Conservation (phyloP, 169 alveolate genomes). For the Besnoitia besnoiti region DNA sequence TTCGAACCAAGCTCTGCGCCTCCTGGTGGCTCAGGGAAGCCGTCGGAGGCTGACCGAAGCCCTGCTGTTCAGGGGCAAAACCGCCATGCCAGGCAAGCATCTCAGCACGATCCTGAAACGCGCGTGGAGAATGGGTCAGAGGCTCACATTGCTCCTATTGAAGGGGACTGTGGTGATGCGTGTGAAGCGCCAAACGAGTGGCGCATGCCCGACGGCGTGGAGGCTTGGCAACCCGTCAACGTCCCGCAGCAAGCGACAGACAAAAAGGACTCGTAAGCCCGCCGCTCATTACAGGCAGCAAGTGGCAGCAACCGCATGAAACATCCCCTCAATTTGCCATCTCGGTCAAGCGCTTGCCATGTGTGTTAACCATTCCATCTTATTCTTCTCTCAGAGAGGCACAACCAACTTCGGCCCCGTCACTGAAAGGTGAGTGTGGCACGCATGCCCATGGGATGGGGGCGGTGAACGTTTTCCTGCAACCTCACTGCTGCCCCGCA, state of each 20-base stretch:
- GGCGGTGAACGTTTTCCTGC: too few species aligned
- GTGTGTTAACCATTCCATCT: too few species aligned
- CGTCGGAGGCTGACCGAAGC: background rate
- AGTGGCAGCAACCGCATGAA: too few species aligned
- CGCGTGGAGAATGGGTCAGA: background rate
- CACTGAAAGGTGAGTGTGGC: too few species aligned
- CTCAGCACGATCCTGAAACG: background rate
- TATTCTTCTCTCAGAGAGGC: too few species aligned
- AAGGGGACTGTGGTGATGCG: background rate
- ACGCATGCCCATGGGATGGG: too few species aligned
- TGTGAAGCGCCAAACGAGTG: background rate
- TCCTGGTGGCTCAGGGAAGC: background rate
- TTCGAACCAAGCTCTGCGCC: background rate
- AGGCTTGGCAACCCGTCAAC: conserved; percentile 11
- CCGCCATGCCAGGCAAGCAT: background rate
- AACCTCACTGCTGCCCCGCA: too few species aligned
- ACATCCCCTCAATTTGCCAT: too few species aligned
- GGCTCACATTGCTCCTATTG: background rate
- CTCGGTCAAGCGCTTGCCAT: too few species aligned
- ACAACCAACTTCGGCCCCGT: too few species aligned
- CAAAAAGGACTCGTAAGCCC: background rate
- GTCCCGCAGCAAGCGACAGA: background rate
- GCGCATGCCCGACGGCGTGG: background rate
- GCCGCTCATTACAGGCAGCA: too few species aligned
- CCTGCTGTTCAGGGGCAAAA: background rate